Evolutionary conservation across 257 asterid genomes (phyloP).

Genomic region (Solanum peruvianum): DNA sequence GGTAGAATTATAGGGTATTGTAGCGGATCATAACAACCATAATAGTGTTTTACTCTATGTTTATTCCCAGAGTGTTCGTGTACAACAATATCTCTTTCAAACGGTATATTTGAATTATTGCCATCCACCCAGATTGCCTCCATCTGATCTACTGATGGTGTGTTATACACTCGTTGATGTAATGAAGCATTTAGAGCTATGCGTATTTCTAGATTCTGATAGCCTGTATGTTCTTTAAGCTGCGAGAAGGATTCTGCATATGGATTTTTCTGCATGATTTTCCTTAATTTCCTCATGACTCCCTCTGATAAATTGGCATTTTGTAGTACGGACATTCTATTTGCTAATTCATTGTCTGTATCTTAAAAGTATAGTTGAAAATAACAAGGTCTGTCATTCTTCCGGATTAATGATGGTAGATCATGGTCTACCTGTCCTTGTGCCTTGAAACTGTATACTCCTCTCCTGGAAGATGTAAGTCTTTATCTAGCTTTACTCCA

Average conservation of each 20-base stretch:
- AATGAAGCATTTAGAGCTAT: neutral
- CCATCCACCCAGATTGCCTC: too few relatives aligned
- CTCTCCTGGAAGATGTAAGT: neutral
- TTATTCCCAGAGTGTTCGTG: too few relatives aligned
- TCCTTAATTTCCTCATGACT: neutral
- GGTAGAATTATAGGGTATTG: neutral
- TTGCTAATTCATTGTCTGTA: neutral
- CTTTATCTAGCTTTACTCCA: too few relatives aligned
- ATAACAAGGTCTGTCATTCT: neutral
- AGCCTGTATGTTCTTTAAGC: neutral
- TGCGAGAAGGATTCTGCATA: neutral
- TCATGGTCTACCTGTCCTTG: neutral
- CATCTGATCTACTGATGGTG: neutral
- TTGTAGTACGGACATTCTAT: too few relatives aligned
- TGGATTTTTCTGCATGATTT: neutral
- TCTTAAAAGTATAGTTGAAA: neutral
- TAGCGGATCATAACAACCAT: neutral
- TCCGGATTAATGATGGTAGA: neutral
- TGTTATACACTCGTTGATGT: neutral
- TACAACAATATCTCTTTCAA: too few relatives aligned
- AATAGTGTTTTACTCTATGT: too few relatives aligned
- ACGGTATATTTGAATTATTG: too few relatives aligned
- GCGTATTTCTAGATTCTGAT: too few relatives aligned
- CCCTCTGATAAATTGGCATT: neutral
- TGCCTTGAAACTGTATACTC: neutral